phyloP scores from a whole-genome alignment of 306 rosid genomes.

The Rubus parviflorus region DNA sequence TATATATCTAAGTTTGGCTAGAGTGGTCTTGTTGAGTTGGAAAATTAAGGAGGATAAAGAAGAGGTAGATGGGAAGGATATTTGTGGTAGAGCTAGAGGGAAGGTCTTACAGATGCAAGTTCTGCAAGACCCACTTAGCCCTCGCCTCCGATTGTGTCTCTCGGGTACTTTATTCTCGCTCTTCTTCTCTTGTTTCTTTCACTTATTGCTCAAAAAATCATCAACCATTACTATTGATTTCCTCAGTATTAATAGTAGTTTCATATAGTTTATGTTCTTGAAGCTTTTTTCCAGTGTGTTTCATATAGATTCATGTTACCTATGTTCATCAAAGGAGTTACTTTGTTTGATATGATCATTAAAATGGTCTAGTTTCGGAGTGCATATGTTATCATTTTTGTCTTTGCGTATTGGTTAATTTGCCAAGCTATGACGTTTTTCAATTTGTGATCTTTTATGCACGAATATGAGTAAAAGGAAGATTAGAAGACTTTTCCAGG shows the following conservation, averaged over 20 bases:
- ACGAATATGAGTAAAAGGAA: neutral
- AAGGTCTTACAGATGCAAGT: conserved; percentile 83
- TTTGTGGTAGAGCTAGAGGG: conserved; percentile 86
- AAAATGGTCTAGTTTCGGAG: neutral
- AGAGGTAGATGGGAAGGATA: conserved; percentile 61
- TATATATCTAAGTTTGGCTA: neutral
- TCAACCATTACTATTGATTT: neutral
- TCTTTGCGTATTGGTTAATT: neutral
- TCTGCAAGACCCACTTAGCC: conserved; percentile 84
- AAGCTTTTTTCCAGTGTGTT: neutral
- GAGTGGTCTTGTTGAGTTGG: neutral
- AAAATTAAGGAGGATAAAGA: neutral
- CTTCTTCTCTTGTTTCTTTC: neutral
- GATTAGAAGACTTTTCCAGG: neutral
- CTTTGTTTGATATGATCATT: neutral
- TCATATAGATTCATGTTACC: neutral
- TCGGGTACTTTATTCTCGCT: conserved; percentile 37
- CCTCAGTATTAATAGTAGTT: neutral
- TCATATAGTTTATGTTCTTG: neutral
- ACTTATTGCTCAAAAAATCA: neutral
- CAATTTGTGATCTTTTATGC: neutral
- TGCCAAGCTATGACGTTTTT: neutral
- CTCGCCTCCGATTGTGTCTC: conserved; percentile 74
- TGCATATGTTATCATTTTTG: neutral
- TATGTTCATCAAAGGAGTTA: neutral